These are phyloP conservation scores for Peronospora farinosa DNA, from an alignment of 352 stramenopile species.

Conservation along the genomic window DNA sequence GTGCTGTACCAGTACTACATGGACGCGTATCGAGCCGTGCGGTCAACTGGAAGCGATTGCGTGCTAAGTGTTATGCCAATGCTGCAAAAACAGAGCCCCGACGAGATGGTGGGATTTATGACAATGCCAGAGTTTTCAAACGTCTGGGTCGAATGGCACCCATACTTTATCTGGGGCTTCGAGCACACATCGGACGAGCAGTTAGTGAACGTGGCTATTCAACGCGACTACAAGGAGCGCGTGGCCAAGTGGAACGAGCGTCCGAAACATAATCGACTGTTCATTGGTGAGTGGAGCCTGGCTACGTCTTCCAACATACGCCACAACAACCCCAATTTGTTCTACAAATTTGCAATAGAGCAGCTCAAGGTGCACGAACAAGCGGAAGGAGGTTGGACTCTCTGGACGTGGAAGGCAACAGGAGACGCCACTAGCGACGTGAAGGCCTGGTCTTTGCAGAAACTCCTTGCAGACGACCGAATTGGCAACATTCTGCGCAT, in stretches of 20 bases:
- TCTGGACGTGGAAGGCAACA: constrained; percentile 58
- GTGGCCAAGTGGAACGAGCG: constrained; percentile 33
- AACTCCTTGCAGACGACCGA: constrained; percentile 36
- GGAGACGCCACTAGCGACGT: constrained; percentile 30
- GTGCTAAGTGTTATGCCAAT: constrained; percentile 57
- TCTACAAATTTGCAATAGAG: constrained; percentile 40
- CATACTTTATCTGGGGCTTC: constrained; percentile 79
- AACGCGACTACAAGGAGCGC: constrained; percentile 26
- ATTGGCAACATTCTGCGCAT: constrained; percentile 14
- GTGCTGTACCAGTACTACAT: constrained; percentile 71
- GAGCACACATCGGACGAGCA: constrained; percentile 45
- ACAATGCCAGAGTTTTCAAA: constrained; percentile 45
- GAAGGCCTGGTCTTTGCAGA: constrained; percentile 57
- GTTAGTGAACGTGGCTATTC: constrained; percentile 34
- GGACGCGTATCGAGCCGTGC: constrained; percentile 57
- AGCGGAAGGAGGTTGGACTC: constrained; percentile 52
- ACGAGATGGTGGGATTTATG: constrained; percentile 55
- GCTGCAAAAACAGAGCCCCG: constrained; percentile 52
- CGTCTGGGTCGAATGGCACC: constrained; percentile 80
- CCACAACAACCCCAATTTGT: constrained; percentile 27
- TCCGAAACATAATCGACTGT: constrained; percentile 34
- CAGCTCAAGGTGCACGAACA: constrained; percentile 50
- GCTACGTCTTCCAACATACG: constrained; percentile 45
- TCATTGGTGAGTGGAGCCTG: constrained; percentile 58
- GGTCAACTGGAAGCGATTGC: constrained; percentile 50